Evolutionary conservation across 1,284 basidiomycete species (phyloP).

Genomic region (Trichosporon coremiiforme): DNA sequence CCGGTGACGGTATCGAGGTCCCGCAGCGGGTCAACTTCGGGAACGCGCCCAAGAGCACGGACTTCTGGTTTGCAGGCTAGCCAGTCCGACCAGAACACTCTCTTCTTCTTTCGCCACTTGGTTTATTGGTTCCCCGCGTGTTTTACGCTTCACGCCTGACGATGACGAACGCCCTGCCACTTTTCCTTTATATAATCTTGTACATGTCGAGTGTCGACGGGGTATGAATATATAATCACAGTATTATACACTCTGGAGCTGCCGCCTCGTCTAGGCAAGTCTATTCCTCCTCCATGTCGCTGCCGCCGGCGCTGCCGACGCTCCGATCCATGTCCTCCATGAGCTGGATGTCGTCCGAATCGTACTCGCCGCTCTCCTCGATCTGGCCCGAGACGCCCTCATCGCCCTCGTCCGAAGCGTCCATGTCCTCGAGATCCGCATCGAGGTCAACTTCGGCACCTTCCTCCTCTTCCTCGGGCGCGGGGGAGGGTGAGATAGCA

Average conservation of each 20-base stretch:
- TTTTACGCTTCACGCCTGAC: neutral
- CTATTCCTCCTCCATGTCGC: conserved; percentile 31
- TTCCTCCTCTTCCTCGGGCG: conserved; percentile 16
- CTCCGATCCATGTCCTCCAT: conserved; percentile 32
- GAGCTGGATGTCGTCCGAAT: conserved; percentile 30
- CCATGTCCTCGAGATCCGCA: conserved; percentile 28
- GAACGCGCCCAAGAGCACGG: conserved; percentile 71
- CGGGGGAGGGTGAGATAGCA: conserved; percentile 14
- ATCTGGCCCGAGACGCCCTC: conserved; percentile 34
- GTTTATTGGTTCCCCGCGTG: neutral
- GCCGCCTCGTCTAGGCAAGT: neutral
- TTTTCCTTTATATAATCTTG: conserved; percentile 1
- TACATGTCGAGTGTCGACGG: conserved; percentile 17
- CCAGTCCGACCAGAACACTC: neutral
- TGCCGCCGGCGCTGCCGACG: conserved; percentile 22
- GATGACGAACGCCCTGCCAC: neutral
- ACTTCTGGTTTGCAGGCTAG: conserved; percentile 77
- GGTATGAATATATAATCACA: conserved; percentile 19
- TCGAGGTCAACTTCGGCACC: conserved; percentile 29
- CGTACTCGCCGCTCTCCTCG: conserved; percentile 29
- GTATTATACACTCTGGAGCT: conserved; percentile 20
- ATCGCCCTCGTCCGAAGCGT: conserved; percentile 26
- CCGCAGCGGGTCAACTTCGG: conserved; percentile 61
- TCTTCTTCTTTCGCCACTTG: neutral
- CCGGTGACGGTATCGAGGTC: conserved; percentile 88